Conservation (phyloP, 306 rosid species). For the Fragaria iinumae region DNA sequence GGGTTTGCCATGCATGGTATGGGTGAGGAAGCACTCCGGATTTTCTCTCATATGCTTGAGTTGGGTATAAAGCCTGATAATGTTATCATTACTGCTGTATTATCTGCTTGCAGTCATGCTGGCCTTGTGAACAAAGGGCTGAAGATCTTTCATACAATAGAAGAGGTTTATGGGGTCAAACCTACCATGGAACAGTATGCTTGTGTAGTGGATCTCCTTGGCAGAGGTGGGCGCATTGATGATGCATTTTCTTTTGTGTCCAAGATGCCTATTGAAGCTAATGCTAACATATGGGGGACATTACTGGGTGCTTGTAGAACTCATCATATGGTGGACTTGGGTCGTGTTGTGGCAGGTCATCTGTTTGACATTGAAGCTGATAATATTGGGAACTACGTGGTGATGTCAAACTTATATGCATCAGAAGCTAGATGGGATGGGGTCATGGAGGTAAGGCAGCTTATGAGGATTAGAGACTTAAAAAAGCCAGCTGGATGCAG, state of each 20-base stretch:
- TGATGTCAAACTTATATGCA: slow-evolving; percentile 79
- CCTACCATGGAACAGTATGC: slow-evolving; percentile 88
- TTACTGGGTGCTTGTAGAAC: slow-evolving; percentile 78
- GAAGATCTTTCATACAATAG: slow-evolving; percentile 65
- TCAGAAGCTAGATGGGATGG: slow-evolving; percentile 81
- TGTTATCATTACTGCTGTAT: slow-evolving; percentile 62
- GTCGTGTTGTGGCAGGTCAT: slow-evolving; percentile 52
- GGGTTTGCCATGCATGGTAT: slow-evolving; percentile 84
- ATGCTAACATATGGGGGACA: slow-evolving; percentile 81
- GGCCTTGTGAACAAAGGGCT: slow-evolving; percentile 78
- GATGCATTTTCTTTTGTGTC: slow-evolving; percentile 70
- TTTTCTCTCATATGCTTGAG: slow-evolving; percentile 65
- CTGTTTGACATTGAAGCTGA: slow-evolving; percentile 60
- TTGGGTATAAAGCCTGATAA: slow-evolving; percentile 63
- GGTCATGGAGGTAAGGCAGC: slow-evolving; percentile 63
- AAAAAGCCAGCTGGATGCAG: slow-evolving; percentile 90
- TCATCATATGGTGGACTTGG: slow-evolving; percentile 73
- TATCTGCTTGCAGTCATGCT: slow-evolving; percentile 86
- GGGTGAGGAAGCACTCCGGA: slow-evolving; percentile 66
- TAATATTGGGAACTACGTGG: slow-evolving; percentile 72
- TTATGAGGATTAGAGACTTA: slow-evolving; percentile 61
- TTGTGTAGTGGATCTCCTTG: slow-evolving; percentile 79
- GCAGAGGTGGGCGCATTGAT: slow-evolving; percentile 60
- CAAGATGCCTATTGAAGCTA: slow-evolving; percentile 59
- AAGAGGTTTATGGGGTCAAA: slow-evolving; percentile 57